These are phyloP conservation scores for Dicorynia guianensis DNA, from an alignment of 306 rosid species.

Conservation along the genomic window DNA sequence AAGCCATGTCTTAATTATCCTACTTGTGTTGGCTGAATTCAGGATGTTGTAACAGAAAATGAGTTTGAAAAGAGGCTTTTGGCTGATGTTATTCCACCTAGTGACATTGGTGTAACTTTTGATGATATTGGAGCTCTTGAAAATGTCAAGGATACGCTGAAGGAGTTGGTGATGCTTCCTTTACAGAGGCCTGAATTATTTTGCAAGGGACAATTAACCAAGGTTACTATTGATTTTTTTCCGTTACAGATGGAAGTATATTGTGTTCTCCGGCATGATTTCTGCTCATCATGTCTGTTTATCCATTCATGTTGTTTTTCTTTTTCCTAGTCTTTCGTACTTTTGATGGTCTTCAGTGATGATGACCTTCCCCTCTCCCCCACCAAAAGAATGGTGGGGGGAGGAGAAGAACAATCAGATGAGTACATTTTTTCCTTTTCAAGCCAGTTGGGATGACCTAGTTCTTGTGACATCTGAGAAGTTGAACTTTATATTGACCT, in stretches of 20 bases:
- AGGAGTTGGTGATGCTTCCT: slow-evolving; percentile 99
- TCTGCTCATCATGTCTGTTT: slow-evolving; percentile 15
- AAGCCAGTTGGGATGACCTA: slow-evolving; percentile 1
- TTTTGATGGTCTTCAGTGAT: slow-evolving; percentile 16
- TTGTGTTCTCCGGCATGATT: slow-evolving; percentile 14
- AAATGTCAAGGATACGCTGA: slow-evolving; percentile 95
- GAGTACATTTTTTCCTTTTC: background rate
- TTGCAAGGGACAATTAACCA: slow-evolving; percentile 99
- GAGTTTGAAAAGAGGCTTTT: slow-evolving; percentile 99
- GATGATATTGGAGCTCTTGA: slow-evolving; percentile 99
- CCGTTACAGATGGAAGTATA: slow-evolving; percentile 16
- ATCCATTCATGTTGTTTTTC: slow-evolving; percentile 14
- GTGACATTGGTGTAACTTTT: slow-evolving; percentile 97
- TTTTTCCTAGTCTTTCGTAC: slow-evolving; percentile 16
- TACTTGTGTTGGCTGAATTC: slow-evolving; percentile 50
- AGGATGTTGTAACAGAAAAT: slow-evolving; percentile 97
- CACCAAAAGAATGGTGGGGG: background rate
- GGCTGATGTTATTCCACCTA: slow-evolving; percentile 97
- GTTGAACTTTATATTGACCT: background rate
- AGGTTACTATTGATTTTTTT: slow-evolving; percentile 53
- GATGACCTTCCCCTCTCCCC: background rate
- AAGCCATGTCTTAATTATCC: slow-evolving; percentile 39
- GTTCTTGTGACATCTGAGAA: background rate
- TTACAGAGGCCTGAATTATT: slow-evolving; percentile 98
- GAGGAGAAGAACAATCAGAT: background rate